These are phyloP conservation scores for Dalechampia spathulata DNA, from an alignment of 441 rosid genomes.

Conservation along the genomic window DNA sequence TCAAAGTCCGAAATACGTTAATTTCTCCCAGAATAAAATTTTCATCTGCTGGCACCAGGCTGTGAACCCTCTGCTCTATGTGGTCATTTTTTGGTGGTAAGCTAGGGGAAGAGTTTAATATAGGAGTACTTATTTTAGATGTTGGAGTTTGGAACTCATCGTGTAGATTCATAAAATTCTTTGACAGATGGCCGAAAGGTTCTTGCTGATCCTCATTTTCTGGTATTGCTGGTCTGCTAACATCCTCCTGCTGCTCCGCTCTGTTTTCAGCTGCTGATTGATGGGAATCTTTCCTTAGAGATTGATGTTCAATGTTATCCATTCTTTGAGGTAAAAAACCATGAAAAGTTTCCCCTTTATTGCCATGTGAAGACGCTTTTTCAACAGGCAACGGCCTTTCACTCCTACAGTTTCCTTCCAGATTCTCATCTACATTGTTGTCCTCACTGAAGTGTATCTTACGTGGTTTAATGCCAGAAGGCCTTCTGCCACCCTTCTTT, in stretches of 20 bases:
- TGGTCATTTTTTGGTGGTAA: constrained; percentile 37
- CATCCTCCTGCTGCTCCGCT: constrained; percentile 21
- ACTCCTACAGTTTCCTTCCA: constrained; percentile 26
- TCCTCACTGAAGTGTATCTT: constrained; percentile 30
- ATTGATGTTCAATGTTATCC: constrained; percentile 20
- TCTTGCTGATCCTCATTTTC: constrained; percentile 33
- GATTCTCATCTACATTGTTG: constrained; percentile 33
- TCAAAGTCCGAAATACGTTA: constrained; percentile 42
- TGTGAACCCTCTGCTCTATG: constrained; percentile 25
- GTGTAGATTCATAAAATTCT: constrained; percentile 29
- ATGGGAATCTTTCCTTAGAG: constrained; percentile 23
- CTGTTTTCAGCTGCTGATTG: constrained; percentile 17
- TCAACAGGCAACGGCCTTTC: constrained; percentile 27
- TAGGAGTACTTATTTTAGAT: constrained; percentile 39
- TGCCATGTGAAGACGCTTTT: constrained; percentile 41
- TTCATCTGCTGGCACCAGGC: constrained; percentile 31
- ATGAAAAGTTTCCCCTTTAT: constrained; percentile 28
- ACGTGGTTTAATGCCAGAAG: constrained; percentile 26
- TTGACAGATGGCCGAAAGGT: constrained; percentile 22
- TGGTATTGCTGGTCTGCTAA: constrained; percentile 21
- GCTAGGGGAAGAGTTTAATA: constrained; percentile 32
- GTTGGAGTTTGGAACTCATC: constrained; percentile 61
- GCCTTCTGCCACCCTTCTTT: constrained; percentile 34
- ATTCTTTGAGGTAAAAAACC: constrained; percentile 22
- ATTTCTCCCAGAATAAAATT: constrained; percentile 27